Evolutionary conservation across 768 basidiomycete genomes (phyloP), one percentile per base, ranked within the genome.

Genomic region (Suillus decipiens): DNA sequence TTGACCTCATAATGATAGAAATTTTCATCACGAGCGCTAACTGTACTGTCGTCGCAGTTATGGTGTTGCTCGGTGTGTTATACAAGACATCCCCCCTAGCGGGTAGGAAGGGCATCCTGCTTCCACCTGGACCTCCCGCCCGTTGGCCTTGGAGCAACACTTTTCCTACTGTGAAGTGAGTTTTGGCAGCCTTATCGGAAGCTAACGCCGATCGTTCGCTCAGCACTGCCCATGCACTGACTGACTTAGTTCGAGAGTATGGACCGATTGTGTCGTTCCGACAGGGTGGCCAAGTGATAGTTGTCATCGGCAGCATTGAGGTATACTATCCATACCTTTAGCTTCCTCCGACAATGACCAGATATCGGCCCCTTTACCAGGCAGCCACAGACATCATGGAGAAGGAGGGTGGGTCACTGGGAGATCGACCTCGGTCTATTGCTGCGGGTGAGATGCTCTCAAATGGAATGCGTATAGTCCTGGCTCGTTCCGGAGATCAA

Each of bases 391-490:
- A 48, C 22, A 48, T 48, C 47, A 48, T 48, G 47, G 47, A 48
- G 22, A 48, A 48, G 24, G 47, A 48, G 14, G 47, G 47, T 3
- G 47, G 2, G 11, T 48, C n/a, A 24, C 22, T 48, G 22, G 47
- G 24, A 48, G 47, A 48, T 48, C 47, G 47, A 24, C 47, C 47
- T 15, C 47, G 47, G 12, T 14, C 22, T 12, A 48, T 48, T 48
- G 47, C 47, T 14, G 47, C 47, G 47, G 47, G 47, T 24, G 47
- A 48, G 22, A 48, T 48, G 22, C 47, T 48, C 47, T 48, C 47
- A 24, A 48, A 48, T 48, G 22, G 47, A 24, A 48, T 48, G 47
- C 45, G 45, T 7, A 22, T 47, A 48, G 12, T 48, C 22, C 14
- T 48, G 12, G 22, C 47, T 48, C 47, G 47, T 14, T 48, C 22